A percentile compares a stretch with the other conserved stretches of the same genome.
Conservation (phyloP, 352 stramenopile species). For the Pythium scleroteichum region DNA sequence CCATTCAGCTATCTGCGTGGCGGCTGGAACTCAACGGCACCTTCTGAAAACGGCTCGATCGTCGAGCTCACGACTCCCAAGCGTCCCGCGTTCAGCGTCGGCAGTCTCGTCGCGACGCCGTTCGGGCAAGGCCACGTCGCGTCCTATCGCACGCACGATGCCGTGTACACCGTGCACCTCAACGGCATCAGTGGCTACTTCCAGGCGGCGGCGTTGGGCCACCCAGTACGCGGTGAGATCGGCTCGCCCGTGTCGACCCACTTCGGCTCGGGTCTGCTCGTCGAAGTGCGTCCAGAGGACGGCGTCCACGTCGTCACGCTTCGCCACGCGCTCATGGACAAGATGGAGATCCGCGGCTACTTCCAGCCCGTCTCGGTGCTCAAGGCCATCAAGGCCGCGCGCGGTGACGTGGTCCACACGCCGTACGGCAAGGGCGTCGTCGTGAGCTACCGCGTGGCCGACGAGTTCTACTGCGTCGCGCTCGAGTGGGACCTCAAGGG, state of each 20-base stretch:
- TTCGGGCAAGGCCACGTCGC: conserved; percentile 72
- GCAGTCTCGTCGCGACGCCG: conserved; percentile 53
- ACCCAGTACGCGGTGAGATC: conserved; percentile 52
- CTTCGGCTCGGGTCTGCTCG: conserved; percentile 66
- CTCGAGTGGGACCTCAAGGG: conserved; percentile 65
- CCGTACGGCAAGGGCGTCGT: conserved; percentile 76
- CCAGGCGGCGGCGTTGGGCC: conserved; percentile 29
- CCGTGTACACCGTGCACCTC: conserved; percentile 63
- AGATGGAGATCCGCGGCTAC: conserved; percentile 54
- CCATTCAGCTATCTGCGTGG: conserved; percentile 70
- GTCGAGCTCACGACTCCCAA: neutral
- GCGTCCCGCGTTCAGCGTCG: conserved; percentile 38
- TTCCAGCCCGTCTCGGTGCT: conserved; percentile 59
- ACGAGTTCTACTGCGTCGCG: conserved; percentile 72
- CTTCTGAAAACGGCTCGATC: conserved; percentile 26
- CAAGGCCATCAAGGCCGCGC: conserved; percentile 58
- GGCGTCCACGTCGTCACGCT: conserved; percentile 73
- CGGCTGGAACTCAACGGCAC: conserved; percentile 28
- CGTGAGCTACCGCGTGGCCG: conserved; percentile 54
- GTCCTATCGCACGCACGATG: conserved; percentile 40
- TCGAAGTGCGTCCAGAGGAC: conserved; percentile 57
- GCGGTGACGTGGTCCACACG: conserved; percentile 80
- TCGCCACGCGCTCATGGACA: conserved; percentile 48
- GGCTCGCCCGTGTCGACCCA: conserved; percentile 66
- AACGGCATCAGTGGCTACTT: conserved; percentile 53